A percentile compares a stretch with the other conserved stretches of the same genome.
Conservation (phyloP, 2,329 filamentous ascomycete species). For the Leptographium lundbergii region DNA sequence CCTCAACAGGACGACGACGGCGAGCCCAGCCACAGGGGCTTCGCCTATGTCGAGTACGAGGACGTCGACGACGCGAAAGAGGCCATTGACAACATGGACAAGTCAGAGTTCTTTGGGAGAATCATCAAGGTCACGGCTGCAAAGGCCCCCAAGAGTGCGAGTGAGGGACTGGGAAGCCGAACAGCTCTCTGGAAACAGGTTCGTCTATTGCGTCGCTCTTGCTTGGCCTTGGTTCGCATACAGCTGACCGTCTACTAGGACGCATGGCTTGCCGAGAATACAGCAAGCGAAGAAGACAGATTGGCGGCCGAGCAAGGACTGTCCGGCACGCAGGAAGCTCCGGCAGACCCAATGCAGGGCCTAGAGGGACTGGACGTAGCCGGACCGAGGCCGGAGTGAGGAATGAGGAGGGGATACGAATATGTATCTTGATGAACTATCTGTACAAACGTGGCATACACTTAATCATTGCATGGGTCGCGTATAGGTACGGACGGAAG, state of each 20-base stretch:
- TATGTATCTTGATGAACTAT: not conserved
- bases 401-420: conserved; percentile 33
- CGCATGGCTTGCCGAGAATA: conserved; percentile 82
- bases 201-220: conserved; percentile 15
- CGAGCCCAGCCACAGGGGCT: conserved; percentile 56
- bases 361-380: conserved; percentile 88
- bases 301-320: conserved; percentile 41
- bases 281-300: conserved; percentile 68
- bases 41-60: conserved; percentile 94
- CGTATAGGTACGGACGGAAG: not conserved
- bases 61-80: conserved; percentile 75
- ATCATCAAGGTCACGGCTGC: conserved; percentile 86
- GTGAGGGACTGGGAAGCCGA: conserved; percentile 81
- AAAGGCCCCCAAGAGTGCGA: conserved; percentile 79
- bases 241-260: conserved; percentile 46
- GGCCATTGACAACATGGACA: conserved; percentile 98
- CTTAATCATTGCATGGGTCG: not conserved
- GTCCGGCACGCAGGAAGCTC: conserved; percentile 34
- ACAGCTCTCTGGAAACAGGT: conserved; percentile 97
- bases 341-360: conserved; percentile 88
- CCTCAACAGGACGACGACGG: not conserved
- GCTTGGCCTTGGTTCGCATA: not conserved
- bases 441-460: not conserved
- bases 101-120: conserved; percentile 84
- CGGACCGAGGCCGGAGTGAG: conserved; percentile 67